phyloP scores from a whole-genome alignment of 2,329 filamentous ascomycete genomes.

The Trichoderma oligosporum region DNA sequence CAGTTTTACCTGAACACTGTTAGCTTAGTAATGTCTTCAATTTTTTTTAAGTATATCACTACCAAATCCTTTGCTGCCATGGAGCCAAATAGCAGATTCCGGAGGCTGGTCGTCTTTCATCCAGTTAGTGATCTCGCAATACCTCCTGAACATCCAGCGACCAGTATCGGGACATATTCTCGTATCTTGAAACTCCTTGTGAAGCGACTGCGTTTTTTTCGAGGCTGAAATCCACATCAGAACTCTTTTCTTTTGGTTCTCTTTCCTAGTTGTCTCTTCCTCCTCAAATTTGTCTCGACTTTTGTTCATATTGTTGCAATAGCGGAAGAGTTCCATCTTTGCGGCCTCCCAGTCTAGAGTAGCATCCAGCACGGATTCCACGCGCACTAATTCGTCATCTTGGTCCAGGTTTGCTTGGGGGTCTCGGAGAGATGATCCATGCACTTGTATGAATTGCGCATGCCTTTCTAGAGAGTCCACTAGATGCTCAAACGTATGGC shows the following conservation, averaged over 20 bases:
- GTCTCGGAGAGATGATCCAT: neutral
- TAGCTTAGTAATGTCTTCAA: neutral
- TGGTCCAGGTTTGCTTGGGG: neutral
- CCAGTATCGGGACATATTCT: neutral
- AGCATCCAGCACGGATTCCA: too few relatives aligned
- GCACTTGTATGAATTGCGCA: neutral
- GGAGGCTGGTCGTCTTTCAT: neutral
- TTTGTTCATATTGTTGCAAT: neutral
- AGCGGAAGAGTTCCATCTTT: neutral
- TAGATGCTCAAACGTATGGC: neutral
- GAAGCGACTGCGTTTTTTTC: neutral
- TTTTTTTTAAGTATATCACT: neutral
- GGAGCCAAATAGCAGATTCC: constrained; percentile 1
- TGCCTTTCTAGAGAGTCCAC: neutral
- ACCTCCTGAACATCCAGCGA: constrained; percentile 1
- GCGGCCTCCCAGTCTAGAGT: neutral
- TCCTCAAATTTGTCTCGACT: neutral
- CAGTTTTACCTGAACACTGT: neutral
- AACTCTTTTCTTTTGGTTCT: neutral
- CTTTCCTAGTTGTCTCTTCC: neutral
- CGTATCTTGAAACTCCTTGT: neutral
- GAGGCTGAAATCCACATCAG: constrained; percentile 2
- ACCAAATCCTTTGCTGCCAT: constrained; percentile 8
- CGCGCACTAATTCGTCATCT: neutral
- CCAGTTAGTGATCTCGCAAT: constrained; percentile 2